phyloP scores from a whole-genome alignment of 257 asterid genomes.

The Solanum lycopersicoides region DNA sequence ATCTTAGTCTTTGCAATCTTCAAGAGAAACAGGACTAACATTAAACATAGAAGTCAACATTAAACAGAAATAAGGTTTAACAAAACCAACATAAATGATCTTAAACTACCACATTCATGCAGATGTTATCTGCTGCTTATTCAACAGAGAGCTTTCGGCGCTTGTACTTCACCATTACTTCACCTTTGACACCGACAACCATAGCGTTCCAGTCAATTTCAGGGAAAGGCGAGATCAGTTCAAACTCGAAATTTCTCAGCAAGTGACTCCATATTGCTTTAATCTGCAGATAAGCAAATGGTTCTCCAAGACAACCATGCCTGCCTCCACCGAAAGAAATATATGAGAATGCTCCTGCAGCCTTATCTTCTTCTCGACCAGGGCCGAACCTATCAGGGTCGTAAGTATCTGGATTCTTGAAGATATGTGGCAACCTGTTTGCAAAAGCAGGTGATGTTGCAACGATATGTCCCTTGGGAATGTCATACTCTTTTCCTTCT shows the following conservation, averaged over 20 bases:
- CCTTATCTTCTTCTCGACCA: constrained; percentile 91
- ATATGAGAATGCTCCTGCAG: constrained; percentile 83
- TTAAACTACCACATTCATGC: neutral
- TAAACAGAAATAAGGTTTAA: neutral
- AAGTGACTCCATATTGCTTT: constrained; percentile 95
- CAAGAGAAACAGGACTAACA: neutral
- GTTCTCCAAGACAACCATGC: constrained; percentile 95
- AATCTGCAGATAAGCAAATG: constrained; percentile 89
- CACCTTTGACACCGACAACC: constrained; percentile 50
- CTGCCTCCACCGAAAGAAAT: constrained; percentile 94
- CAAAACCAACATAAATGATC: neutral
- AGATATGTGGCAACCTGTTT: constrained; percentile 43
- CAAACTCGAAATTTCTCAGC: constrained; percentile 67
- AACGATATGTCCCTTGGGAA: constrained; percentile 25
- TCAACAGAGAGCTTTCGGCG: constrained; percentile 3
- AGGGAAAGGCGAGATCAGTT: constrained; percentile 42
- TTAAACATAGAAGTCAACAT: neutral
- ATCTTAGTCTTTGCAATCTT: neutral
- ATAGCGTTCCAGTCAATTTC: constrained; percentile 56
- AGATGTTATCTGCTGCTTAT: neutral
- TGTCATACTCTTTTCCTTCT: constrained; percentile 74
- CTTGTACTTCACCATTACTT: constrained; percentile 24
- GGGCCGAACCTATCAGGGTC: constrained; percentile 86
- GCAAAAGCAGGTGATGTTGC: constrained; percentile 23
- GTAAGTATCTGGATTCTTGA: constrained; percentile 56